Evolutionary conservation across 2,329 filamentous ascomycete genomes (phyloP).

Genomic region (Leptosphaerulina australis): DNA sequence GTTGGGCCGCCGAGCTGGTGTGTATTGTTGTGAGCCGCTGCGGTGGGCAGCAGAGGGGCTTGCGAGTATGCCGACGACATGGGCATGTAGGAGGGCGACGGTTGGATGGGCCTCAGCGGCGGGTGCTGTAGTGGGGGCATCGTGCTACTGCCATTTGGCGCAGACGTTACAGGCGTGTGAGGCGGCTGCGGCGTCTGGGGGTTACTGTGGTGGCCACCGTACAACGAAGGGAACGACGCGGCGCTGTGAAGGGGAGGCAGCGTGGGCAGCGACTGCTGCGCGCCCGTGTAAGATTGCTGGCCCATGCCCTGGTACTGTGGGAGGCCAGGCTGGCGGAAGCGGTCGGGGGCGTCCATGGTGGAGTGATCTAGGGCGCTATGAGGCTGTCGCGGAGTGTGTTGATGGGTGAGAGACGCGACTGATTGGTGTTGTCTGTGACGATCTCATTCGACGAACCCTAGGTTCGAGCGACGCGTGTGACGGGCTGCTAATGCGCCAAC

Average conservation of each 20-base stretch:
- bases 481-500: conserved; percentile 33
- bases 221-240: conserved; percentile 40
- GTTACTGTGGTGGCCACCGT: conserved; percentile 45
- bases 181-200: conserved; percentile 48
- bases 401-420: conserved; percentile 39
- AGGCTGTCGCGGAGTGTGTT: conserved; percentile 14
- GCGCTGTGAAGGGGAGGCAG: conserved; percentile 46
- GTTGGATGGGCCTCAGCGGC: conserved; percentile 47
- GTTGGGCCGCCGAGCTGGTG: conserved; percentile 47
- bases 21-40: conserved; percentile 42
- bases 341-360: conserved; percentile 46
- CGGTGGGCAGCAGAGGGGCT: conserved; percentile 41
- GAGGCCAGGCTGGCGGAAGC: conserved; percentile 45
- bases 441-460: conserved; percentile 43
- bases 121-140: conserved; percentile 48
- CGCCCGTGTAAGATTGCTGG: conserved; percentile 40
- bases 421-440: conserved; percentile 36
- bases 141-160: conserved; percentile 36
- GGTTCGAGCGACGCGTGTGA: conserved; percentile 31
- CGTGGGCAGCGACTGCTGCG: conserved; percentile 42
- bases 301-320: conserved; percentile 42
- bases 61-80: conserved; percentile 46
- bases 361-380: conserved; percentile 9
- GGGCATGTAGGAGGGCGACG: conserved; percentile 44
- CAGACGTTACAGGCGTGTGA: conserved; percentile 45